Evolutionary conservation across 768 basidiomycete genomes (phyloP), one percentile per base, ranked within the genome.

Genomic region (Amanita rubescens): DNA sequence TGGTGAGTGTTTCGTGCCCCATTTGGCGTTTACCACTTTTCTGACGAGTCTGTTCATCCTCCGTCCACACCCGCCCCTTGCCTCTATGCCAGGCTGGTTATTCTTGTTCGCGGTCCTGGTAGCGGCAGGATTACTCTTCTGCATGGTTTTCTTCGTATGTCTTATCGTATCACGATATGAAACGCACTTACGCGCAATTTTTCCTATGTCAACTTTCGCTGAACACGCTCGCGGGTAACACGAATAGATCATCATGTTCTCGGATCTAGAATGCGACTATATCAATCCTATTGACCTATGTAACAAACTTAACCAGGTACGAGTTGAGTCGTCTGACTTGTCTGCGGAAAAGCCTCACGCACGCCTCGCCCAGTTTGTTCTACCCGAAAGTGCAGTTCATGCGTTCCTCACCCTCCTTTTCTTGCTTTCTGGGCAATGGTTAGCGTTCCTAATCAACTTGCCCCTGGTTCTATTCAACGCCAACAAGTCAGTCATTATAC

Each of bases 281-380:
- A 95, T 98, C 78, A 99, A 99, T 72, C 96, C 96, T 49, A 99
- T 99, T 82, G 96, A 99, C 71, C 85, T 98, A 35, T 98, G 96
- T 74, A 98, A 98, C 74, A 97, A 96, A 77, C 85, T 98, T 63
- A 98, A 98, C 68, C 90, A 94, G 72, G 95, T 95, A 59, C 43
- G 77, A 24, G 24, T n/a, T n/a, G n/a, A n/a, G 35, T n/a, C 22
- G 17, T 20, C 9, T 7, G 7, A 9, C 14, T 27, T n/a, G n/a
- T n/a, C 14, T 37, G 34, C 17, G n/a, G 27, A 10, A 11, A 17
- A 19, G 22, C 10, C 44, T 17, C 27, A 6, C 44, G 14, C 12
- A 24, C 46, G 10, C 51, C 19, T 11, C 22, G 34, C 22, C 5
- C 57, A 99, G 95, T 98, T 99, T 66, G 92, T 98, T 48, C 76